phyloP scores from a whole-genome alignment of 352 stramenopile genomes.

The Phytopythium chamaehyphon region DNA sequence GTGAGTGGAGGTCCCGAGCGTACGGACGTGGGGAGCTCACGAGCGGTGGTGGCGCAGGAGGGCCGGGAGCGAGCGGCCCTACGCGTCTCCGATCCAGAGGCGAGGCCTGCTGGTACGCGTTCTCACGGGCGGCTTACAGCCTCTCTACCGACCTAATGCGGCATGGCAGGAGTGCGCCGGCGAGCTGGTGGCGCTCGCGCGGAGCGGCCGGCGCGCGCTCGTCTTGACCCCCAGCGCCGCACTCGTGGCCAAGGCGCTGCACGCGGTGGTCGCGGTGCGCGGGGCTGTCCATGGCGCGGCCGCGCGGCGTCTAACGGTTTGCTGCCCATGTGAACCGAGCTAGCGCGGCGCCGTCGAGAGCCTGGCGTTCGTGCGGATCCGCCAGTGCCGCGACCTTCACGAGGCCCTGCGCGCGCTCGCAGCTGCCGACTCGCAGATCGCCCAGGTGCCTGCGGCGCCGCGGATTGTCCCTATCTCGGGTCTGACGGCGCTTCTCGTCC shows the following conservation, averaged over 20 bases:
- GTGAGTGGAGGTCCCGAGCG: no score
- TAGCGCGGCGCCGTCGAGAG: conserved; percentile 8
- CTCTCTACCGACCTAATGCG: not conserved
- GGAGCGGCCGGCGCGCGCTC: conserved; percentile 8
- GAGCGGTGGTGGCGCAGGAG: no score
- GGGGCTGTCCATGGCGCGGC: conserved; percentile 3
- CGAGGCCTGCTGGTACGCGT: not conserved
- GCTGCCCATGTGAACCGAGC: conserved; percentile 14
- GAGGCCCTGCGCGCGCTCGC: conserved; percentile 31
- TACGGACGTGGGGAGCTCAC: no score
- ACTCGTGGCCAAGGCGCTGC: conserved; percentile 10
- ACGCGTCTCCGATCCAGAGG: not conserved
- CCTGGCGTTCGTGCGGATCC: conserved; percentile 29
- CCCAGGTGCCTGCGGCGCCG: conserved; percentile 14
- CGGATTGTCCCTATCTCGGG: not conserved
- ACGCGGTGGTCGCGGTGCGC: not conserved
- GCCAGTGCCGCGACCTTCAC: conserved; percentile 27
- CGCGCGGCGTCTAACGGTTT: conserved; percentile 17
- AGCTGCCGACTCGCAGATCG: conserved; percentile 14
- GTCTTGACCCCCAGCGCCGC: conserved; percentile 11
- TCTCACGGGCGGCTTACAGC: not conserved
- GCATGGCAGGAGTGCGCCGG: conserved; percentile 5
- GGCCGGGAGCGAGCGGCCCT: not conserved
- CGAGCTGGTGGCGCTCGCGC: conserved; percentile 11
- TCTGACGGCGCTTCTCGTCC: not conserved